Evolutionary conservation across 768 basidiomycete genomes (phyloP).

Genomic region (Sistotremastrum suecicum): DNA sequence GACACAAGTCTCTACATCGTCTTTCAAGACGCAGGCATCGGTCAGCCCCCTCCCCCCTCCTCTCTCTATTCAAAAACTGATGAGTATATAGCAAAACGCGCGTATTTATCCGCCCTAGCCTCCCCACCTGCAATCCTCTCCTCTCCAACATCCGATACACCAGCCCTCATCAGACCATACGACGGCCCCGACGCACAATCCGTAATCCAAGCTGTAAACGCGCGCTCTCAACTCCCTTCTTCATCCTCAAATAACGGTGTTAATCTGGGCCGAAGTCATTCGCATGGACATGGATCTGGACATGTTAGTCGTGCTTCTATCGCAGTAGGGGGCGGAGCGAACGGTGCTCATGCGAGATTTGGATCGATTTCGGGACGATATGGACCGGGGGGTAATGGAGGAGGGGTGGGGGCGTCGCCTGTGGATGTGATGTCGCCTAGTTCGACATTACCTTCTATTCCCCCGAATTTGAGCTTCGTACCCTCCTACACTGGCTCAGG

Average conservation of each 20-base stretch:
- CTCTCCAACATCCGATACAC: slow-evolving; percentile 33
- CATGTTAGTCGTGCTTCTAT: slow-evolving; percentile 20
- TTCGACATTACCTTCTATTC: slow-evolving; percentile 41
- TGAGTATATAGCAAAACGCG: slow-evolving; percentile 66
- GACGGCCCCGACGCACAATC: slow-evolving; percentile 85
- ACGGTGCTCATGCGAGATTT: neutral
- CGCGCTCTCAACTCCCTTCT: slow-evolving; percentile 46
- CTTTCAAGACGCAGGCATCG: slow-evolving; percentile 78
- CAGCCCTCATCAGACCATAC: slow-evolving; percentile 73
- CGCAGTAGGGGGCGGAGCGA: neutral
- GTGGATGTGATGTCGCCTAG: slow-evolving; percentile 20
- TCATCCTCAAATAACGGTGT: slow-evolving; percentile 46
- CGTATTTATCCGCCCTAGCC: slow-evolving; percentile 83
- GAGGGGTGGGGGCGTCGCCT: neutral
- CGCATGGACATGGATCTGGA: slow-evolving; percentile 22
- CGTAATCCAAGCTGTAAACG: slow-evolving; percentile 73
- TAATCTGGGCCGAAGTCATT: slow-evolving; percentile 14
- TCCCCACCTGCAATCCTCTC: slow-evolving; percentile 62
- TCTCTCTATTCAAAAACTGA: neutral
- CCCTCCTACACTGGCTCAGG: slow-evolving; percentile 11
- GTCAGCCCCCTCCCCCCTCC: slow-evolving; percentile 41
- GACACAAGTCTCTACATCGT: slow-evolving; percentile 93
- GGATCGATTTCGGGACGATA: slow-evolving; percentile 11
- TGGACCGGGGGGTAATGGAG: neutral
- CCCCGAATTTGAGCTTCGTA: slow-evolving; percentile 15